phyloP scores from a whole-genome alignment of 306 rosid species.

The Clitoria ternatea region DNA sequence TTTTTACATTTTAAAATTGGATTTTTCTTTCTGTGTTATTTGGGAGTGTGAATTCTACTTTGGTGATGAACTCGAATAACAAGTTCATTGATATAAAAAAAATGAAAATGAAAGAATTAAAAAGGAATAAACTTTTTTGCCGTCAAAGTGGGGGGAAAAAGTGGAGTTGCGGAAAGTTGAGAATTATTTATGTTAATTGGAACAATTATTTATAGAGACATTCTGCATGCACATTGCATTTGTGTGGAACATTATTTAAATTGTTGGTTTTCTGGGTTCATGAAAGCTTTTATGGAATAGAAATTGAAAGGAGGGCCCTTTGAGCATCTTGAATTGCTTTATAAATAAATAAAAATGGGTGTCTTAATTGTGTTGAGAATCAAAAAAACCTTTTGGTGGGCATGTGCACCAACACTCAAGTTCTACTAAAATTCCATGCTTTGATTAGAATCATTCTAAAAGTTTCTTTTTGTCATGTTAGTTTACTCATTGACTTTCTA shows the following conservation, averaged over 20 bases:
- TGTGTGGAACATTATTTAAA: neutral
- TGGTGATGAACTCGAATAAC: neutral
- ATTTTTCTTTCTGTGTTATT: neutral
- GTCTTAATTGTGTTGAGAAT: conserved; percentile 17
- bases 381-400: conserved; percentile 23
- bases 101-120: neutral
- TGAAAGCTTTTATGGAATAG: neutral
- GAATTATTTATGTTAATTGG: neutral
- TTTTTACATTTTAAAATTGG: neutral
- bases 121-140: neutral
- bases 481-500: conserved; percentile 18
- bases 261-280: neutral
- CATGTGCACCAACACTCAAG: conserved; percentile 30
- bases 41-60: neutral
- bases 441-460: conserved; percentile 25
- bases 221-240: conserved; percentile 4
- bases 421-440: conserved; percentile 20
- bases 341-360: neutral
- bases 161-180: neutral
- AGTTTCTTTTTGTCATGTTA: conserved; percentile 21
- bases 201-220: neutral
- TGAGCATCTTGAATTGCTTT: conserved; percentile 23
- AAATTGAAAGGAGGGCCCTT: conserved; percentile 13
- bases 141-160: neutral
- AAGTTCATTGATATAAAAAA: neutral